Evolutionary conservation across 1,284 basidiomycete species (phyloP).

Genomic region (Microbotryum intermedium): DNA sequence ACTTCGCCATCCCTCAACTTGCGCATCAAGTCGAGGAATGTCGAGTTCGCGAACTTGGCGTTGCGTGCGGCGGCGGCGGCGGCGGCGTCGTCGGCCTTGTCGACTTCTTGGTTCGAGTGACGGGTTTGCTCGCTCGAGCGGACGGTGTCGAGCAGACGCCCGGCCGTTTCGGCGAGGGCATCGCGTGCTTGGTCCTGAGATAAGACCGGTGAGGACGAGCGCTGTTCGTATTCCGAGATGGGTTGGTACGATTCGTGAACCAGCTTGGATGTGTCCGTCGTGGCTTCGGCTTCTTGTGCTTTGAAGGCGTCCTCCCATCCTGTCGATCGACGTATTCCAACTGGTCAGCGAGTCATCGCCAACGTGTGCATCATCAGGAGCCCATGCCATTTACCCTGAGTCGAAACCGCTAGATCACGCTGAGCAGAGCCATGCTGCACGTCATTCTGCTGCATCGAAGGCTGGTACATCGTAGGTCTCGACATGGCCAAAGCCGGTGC

Average conservation of each 20-base stretch:
- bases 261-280: not conserved
- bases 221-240: conserved; percentile 1
- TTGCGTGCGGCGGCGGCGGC: conserved; percentile 46
- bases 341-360: no score
- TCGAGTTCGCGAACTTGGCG: conserved; percentile 78
- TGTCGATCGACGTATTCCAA: no score
- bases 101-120: not conserved
- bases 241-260: not conserved
- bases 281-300: not conserved
- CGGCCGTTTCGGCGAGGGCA: conserved; percentile 40
- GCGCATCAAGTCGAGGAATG: conserved; percentile 78
- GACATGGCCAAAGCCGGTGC: not conserved
- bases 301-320: not conserved
- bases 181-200: conserved; percentile 32
- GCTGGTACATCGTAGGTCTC: conserved; percentile 1
- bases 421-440: not conserved
- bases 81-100: conserved; percentile 36
- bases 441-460: not conserved
- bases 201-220: not conserved
- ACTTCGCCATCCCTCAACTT: conserved; percentile 73
- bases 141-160: conserved; percentile 38
- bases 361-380: no score
- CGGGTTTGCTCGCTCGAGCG: conserved; percentile 15
- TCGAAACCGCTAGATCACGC: not conserved
- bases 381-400: not conserved